These are phyloP conservation scores for Trichoderma reesei DNA, from an alignment of 495 filamentous ascomycete species.

Conservation along the genomic window DNA sequence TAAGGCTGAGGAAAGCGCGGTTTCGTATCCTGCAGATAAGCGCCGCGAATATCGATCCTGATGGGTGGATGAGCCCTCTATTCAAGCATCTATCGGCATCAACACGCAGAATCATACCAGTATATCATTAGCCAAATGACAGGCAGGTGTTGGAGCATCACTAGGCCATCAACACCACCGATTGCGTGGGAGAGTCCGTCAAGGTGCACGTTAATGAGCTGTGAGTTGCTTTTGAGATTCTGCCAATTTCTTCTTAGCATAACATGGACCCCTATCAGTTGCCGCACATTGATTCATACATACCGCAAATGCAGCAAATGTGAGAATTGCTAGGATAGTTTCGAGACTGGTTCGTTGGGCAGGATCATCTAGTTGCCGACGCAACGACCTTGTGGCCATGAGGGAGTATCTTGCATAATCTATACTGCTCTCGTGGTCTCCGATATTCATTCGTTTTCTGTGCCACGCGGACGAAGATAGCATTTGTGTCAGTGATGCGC, in stretches of 20 bases:
- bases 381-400: neutral
- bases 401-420: neutral
- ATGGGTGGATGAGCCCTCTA: neutral
- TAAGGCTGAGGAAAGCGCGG: neutral
- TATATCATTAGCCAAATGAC: neutral
- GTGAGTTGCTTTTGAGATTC: neutral
- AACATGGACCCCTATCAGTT: neutral
- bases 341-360: neutral
- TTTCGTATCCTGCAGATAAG: neutral
- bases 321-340: neutral
- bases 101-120: neutral
- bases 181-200: slow-evolving; percentile 1
- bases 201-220: slow-evolving; percentile 1
- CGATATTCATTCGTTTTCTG: neutral
- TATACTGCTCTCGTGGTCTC: neutral
- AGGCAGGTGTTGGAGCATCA: neutral
- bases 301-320: slow-evolving; percentile 1
- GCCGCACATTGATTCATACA: neutral
- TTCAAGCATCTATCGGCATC: neutral
- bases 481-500: neutral
- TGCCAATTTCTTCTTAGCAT: neutral
- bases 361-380: neutral
- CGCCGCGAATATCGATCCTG: neutral
- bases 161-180: neutral
- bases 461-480: neutral